Evolutionary conservation across 371 early-diverging fungal species (phyloP), one percentile per base, ranked within the genome.

Genomic region (Mucor mucedo): DNA sequence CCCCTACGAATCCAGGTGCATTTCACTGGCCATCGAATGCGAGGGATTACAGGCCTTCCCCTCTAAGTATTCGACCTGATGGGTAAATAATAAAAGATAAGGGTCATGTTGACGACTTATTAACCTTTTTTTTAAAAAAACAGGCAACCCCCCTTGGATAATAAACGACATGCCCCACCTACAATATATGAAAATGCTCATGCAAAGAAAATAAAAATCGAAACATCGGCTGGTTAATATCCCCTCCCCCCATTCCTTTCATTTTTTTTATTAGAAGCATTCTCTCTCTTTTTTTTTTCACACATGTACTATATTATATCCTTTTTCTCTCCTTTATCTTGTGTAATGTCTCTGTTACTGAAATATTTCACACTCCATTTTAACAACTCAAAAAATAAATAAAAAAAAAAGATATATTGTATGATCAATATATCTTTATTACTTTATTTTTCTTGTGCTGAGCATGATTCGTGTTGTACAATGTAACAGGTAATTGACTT

Each of bases 1-100:
- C 87, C 14, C 87, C 87, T 3, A 79, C 83, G 2, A 63, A 72
- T 27, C 80, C 79, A 2, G 76, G 80, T 48, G 69, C 87, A 13
- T 88, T 88, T 62, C 75, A 86, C 56, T 88, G 88, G 88, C 88
- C 88, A 6, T 61, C 85, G 27, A 69, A 47, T 71, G 78, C 29
- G 6, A 62, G 69, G 29, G 69, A 72, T 21, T 69, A 72, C 53
- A 53, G 60, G 21, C 69, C 73, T 11, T 69, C 73, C 21, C 72
- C 72, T 7, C 60, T 72, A 21, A 64, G 65, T 41, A 52, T 59
- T n/a, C 49, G 60, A 42, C 53, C 53, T 21, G 53, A 60, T 8
- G 53, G 52, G 60, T 60, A 60, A 60, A 30, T 30, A 35, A 16
- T 16, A 16, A 4, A 16, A 38, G 14, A 32, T 4, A 28, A 13